These are phyloP conservation scores for Phaffia australis DNA, from an alignment of 768 basidiomycete species.

Conservation along the genomic window DNA sequence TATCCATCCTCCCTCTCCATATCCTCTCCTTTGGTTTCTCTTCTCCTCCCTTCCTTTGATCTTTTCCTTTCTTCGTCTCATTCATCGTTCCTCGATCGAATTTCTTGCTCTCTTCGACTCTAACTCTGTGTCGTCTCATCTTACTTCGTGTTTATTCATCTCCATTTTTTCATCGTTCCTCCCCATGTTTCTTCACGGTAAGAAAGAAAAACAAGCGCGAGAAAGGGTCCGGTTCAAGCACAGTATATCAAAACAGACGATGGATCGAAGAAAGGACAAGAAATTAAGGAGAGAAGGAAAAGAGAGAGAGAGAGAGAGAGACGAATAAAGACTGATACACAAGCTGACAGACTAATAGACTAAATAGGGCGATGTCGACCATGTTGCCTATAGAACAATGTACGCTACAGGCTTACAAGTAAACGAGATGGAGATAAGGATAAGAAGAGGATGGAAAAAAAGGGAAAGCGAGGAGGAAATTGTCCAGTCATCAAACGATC, in stretches of 20 bases:
- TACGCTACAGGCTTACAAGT: conserved; percentile 7
- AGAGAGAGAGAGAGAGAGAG: not conserved
- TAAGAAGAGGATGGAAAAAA: not conserved
- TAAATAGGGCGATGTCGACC: not conserved
- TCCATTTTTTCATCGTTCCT: not conserved
- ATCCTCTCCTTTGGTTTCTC: not conserved
- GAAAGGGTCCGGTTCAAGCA: conserved; percentile 31
- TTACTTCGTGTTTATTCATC: not conserved
- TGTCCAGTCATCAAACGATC: no score
- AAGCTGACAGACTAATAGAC: not conserved
- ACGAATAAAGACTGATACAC: not conserved
- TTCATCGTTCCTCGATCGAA: not conserved
- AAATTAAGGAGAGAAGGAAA: not conserved
- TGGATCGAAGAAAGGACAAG: not conserved
- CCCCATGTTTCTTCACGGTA: conserved; percentile 27
- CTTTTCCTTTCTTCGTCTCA: not conserved
- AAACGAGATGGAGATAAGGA: conserved; percentile 9
- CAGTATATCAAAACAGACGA: not conserved
- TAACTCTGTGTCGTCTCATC: not conserved
- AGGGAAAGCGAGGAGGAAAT: not conserved
- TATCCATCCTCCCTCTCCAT: not conserved
- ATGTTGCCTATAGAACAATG: not conserved
- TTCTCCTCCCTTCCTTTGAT: not conserved
- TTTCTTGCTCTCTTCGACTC: not conserved
- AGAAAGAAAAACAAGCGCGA: conserved; percentile 65